Base-by-base conservation (phyloP, 208 protist species). In the Trypanosoma rangeli region DNA sequence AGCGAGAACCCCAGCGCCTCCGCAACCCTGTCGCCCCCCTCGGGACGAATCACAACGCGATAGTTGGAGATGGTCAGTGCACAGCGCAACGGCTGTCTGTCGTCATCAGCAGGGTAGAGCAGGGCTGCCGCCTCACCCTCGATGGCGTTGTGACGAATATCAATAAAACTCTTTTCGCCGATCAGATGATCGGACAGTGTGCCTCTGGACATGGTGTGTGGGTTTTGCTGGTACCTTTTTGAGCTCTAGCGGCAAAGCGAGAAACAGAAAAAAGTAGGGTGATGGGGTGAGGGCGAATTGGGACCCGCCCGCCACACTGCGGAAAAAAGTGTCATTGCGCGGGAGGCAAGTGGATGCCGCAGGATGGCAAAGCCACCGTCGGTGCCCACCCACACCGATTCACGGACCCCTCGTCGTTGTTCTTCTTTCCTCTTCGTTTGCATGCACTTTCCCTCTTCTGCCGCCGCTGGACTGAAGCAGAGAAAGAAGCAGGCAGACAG, bases 1-100 rank as follows among this genome's bases (percentile, higher is more conserved):
- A 74, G 42, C 3, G 62, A 74, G 57, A 90, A 77, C 29, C 68
- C 52, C 37, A 86, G 57, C 28, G 59, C 60, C 46, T 70, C 61
- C 29, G 64, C 57, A 18, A 62, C 69, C 12, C 74, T 50, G 15
- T 49, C 28, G 7, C 20, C 28, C n/a, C 10, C n/a, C 5, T 13
- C 24, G 29, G 52, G 29, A 29, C 24, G 37, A 44, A 77, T 77
- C 2, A 54, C 50, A 49, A 72, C 18, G 37, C 64, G 64, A 58
- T 77, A 77, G 46, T 77, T 77, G 3, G 64, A 60, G n/a, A 77
- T 68, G 10, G 50, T 55, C 15, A 77, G 44, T 1, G 65, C 33
- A 49, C 72, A 77, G 9, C 61, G 57, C 4, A 58, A 16, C 24
- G 64, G 63, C 20, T 60, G 49, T 2, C 56, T 64, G 8, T 66